A percentile compares a stretch with the other conserved stretches of the same genome.
Evolutionary conservation across 306 rosid genomes (phyloP).

Genomic region (Prunus mume): DNA sequence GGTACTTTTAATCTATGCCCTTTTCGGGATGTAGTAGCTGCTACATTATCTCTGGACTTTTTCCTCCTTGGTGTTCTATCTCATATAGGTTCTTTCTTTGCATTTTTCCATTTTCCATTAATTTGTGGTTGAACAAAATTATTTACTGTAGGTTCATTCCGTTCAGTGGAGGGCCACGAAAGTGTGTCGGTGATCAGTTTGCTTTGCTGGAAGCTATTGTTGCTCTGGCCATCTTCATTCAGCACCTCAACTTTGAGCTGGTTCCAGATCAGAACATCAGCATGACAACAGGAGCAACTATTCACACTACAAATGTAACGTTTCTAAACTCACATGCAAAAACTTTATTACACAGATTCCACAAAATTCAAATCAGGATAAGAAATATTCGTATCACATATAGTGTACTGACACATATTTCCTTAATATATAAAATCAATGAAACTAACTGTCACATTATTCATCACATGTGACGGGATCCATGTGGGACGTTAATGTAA

Average conservation of each 20-base stretch:
- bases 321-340: slow-evolving; percentile 11
- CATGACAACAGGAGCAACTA: slow-evolving; percentile 98
- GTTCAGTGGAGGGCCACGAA: slow-evolving; percentile 94
- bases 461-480: not conserved
- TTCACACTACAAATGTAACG: slow-evolving; percentile 88
- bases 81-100: not conserved
- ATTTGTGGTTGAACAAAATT: slow-evolving; percentile 20
- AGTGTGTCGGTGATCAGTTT: slow-evolving; percentile 96
- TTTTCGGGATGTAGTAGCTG: not conserved
- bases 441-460: not conserved
- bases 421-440: no score
- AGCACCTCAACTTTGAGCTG: slow-evolving; percentile 71
- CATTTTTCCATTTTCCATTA: not conserved
- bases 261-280: slow-evolving; percentile 82
- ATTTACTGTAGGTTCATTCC: slow-evolving; percentile 78
- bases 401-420: no score
- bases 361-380: not conserved
- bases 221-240: slow-evolving; percentile 78
- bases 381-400: not conserved
- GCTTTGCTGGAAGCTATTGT: slow-evolving; percentile 83
- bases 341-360: not conserved
- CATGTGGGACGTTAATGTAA: not conserved
- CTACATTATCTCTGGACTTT: not conserved
- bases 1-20: slow-evolving; percentile 30
- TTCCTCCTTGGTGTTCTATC: not conserved